These are phyloP conservation scores for Wickerhamiella infanticola DNA, from an alignment of 1,139 yeast genomes.

Conservation along the genomic window DNA sequence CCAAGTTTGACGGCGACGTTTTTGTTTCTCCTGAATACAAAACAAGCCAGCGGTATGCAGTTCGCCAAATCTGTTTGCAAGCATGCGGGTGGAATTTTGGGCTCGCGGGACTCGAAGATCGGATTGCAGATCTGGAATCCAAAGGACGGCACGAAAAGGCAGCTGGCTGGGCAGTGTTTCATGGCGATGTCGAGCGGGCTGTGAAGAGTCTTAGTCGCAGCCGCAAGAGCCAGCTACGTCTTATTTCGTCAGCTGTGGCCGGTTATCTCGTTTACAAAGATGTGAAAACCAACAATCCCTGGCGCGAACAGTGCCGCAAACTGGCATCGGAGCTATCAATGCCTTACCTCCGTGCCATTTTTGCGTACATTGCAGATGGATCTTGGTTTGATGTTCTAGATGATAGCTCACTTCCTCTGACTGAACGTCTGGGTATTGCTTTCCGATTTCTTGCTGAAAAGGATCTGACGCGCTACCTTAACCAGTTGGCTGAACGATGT, in stretches of 20 bases:
- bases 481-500: conserved; percentile 55
- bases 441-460: conserved; percentile 67
- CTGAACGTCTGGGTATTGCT: conserved; percentile 85
- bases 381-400: conserved; percentile 96
- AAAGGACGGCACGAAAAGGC: conserved; percentile 69
- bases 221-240: conserved; percentile 44
- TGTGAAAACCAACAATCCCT: conserved; percentile 50
- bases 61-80: conserved; percentile 63
- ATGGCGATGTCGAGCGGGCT: conserved; percentile 73
- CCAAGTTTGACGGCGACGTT: conserved; percentile 7
- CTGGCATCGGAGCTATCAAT: conserved; percentile 78
- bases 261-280: conserved; percentile 72
- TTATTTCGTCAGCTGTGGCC: conserved; percentile 89
- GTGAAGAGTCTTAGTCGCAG: conserved; percentile 50
- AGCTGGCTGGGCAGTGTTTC: conserved; percentile 96
- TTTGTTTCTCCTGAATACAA: conserved; percentile 17
- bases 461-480: conserved; percentile 40
- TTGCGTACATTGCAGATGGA: conserved; percentile 85
- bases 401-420: conserved; percentile 71
- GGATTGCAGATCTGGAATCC: conserved; percentile 40
- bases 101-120: conserved; percentile 56
- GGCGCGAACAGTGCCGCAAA: conserved; percentile 86
- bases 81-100: conserved; percentile 90
- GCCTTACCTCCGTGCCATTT: conserved; percentile 81
- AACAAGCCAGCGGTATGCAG: conserved; percentile 22